Base-by-base conservation (phyloP, 805 yeast genomes). In the Pichia gijzeniarum region DNA sequence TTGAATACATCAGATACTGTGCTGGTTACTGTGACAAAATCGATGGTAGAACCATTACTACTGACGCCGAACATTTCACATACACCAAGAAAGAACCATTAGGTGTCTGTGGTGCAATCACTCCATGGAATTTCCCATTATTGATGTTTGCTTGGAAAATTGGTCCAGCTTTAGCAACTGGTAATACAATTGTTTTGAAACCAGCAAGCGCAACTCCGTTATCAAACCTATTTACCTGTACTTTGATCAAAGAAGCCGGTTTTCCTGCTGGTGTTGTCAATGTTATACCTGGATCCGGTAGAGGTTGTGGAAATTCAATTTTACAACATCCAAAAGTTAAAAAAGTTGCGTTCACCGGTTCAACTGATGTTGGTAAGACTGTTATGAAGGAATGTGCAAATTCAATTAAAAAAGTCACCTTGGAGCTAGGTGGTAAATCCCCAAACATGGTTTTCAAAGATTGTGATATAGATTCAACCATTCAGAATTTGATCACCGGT, bases 51-150 rank as follows among this genome's bases (percentile, higher is more conserved):
- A 65, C 77, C 35, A 73, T 82, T 41, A 76, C 79, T 55, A 75
- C 86, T 38, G 87, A 85, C 51, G 67, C 70, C 41, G 66, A 76
- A 33, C 82, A 83, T 63, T 74, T 80, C 57, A 77, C 74, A 55
- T 83, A 73, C 69, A 79, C 85, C 45, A 72, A 76, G 60, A 78
- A 78, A 63, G 89, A 82, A 64, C 90, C 91, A 55, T 64, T 83
- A 53, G 91, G 90, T 63, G 85, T 83, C 34, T 82, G 88, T 70
- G 91, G 90, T 53, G 88, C 82, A 64, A 82, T 84, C 52, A 83
- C 84, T 51, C 90, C 91, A 62, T 84, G 90, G 90, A 84, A 84
- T 64, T 84, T 84, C 77, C 91, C 91, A 56, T 66, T 84, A 52
- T 73, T 84, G 71, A 83, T 84, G 85, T 73, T 80, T 63, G 66